phyloP scores from a whole-genome alignment of 345 rosid genomes.

The Heritiera littoralis region DNA sequence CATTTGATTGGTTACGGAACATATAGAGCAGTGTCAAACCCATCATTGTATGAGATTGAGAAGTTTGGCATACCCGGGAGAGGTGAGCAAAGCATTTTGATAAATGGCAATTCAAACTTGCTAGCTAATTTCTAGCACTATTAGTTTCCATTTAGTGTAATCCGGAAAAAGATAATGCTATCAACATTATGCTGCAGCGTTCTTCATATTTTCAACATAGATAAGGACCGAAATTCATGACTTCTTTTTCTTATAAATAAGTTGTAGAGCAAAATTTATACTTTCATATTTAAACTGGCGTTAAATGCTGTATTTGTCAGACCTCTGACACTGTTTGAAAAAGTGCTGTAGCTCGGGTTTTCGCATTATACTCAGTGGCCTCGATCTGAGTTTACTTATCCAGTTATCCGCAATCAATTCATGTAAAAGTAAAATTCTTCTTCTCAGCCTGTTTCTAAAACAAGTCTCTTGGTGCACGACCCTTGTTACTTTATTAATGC shows the following conservation, averaged over 20 bases:
- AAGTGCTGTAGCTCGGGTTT: not conserved
- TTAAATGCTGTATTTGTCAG: not conserved
- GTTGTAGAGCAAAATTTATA: not conserved
- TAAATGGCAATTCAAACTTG: no score
- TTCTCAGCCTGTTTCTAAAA: no score
- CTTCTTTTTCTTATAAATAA: not conserved
- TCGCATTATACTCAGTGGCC: not conserved
- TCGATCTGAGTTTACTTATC: not conserved
- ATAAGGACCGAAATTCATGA: not conserved
- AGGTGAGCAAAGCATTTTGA: not conserved
- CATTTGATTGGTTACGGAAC: not conserved
- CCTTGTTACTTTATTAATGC: no score
- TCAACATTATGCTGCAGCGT: not conserved
- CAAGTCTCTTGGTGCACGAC: no score
- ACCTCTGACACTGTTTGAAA: not conserved
- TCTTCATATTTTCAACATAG: not conserved
- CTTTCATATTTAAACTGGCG: not conserved
- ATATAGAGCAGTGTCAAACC: not conserved
- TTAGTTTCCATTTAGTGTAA: not conserved
- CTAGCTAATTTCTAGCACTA: no score
- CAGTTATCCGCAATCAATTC: not conserved
- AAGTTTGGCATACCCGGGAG: not conserved
- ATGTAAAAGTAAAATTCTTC: not conserved
- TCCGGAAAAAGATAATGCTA: not conserved
- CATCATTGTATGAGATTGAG: not conserved